Percentiles rank a stretch among this genome's conserved stretches.
Conservation (phyloP, 169 alveolate species). For the Babesia ovis region DNA sequence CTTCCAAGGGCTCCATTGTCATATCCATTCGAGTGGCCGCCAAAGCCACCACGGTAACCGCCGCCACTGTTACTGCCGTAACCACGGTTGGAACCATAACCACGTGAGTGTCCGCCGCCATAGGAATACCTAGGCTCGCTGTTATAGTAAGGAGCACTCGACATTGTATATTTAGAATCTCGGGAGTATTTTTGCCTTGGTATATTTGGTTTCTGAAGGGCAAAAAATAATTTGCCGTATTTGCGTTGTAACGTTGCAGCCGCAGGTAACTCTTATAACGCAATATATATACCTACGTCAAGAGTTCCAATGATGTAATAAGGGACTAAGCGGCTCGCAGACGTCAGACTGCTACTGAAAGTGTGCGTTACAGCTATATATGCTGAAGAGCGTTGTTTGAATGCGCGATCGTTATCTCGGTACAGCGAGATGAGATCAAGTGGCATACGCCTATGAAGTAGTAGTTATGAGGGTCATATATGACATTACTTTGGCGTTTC, state of each 20-base stretch:
- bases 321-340: neutral
- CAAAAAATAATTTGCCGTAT: neutral
- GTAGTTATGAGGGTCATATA: slow-evolving; percentile 8
- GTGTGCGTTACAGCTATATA: slow-evolving; percentile 37
- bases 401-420: slow-evolving; percentile 11
- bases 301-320: neutral
- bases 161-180: slow-evolving; percentile 17
- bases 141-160: slow-evolving; percentile 29
- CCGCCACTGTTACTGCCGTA: slow-evolving; percentile 7
- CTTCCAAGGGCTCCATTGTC: slow-evolving; percentile 70
- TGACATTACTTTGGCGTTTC: slow-evolving; percentile 29
- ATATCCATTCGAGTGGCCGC: slow-evolving; percentile 26
- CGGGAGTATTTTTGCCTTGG: too few relatives aligned
- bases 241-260: neutral
- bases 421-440: neutral
- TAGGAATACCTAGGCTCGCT: slow-evolving; percentile 9
- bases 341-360: neutral
- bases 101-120: slow-evolving; percentile 24
- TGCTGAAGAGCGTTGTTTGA: slow-evolving; percentile 24
- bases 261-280: neutral
- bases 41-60: slow-evolving; percentile 13
- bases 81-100: slow-evolving; percentile 23
- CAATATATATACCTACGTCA: neutral
- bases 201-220: too few relatives aligned
- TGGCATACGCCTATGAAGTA: slow-evolving; percentile 8